Base-by-base conservation (phyloP, 2,329 filamentous ascomycete species). In the Penicillium sp. region DNA sequence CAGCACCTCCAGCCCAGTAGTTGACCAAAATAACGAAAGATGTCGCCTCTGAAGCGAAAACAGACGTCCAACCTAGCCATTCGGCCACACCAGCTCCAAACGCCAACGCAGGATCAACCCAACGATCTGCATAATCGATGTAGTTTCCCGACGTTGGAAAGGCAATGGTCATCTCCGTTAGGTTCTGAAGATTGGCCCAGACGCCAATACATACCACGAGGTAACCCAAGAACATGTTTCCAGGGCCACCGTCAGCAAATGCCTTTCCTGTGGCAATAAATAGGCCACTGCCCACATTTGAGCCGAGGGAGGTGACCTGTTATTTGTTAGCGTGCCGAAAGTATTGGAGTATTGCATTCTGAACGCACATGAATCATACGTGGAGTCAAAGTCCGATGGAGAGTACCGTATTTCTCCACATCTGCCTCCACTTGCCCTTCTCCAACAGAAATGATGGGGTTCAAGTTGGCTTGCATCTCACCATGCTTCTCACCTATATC, bases 121-220 rank as follows among this genome's bases (percentile, higher is more conserved):
- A 75, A n/a, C 72, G 69, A 50, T 75, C 71, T n/a, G 72, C 72
- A 56, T 71, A 75, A 55, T 74, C 71, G 61, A 75, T 71, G 53
- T 70, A 75, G 51, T 72, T 75, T 10, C 72, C 72, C 21, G 72
- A 71, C 2, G 66, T 67, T 2, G 73, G 73, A 46, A 75, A 74
- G 6, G 68, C 66, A 45, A 75, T 71, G 0, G 73, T 74, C 72
- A 75, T 73, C 50, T 76, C 73, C n/a, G 63, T 63, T 16, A 75
- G 58, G 10, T 67, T 65, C 40, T 73, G 65, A 7, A 74, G 61
- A n/a, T 71, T 67, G 15, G 68, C 69, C 64, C 67, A 72, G 6
- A 74, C 68, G 49, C 68, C 68, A 5, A 65, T 56, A 38, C 66
- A 69, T 19, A 69, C 63, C 3, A 71, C 25, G 4, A 58, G 59